Evolutionary conservation across 2,329 filamentous ascomycete genomes (phyloP).

Genomic region (Trichoderma sp.): DNA sequence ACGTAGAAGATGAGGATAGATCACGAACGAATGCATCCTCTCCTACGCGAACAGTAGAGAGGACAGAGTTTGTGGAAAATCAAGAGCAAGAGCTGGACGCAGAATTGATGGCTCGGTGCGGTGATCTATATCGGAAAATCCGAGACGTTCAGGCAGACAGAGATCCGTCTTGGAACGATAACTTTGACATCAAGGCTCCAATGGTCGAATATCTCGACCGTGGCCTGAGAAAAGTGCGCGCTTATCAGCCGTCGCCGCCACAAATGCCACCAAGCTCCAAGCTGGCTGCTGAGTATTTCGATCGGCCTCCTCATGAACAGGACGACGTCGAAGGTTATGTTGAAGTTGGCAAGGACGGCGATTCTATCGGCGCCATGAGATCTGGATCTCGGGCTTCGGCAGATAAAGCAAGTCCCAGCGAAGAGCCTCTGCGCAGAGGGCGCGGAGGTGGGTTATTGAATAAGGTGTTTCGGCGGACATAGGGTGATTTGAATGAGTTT

Average conservation of each 20-base stretch:
- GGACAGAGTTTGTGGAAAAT: constrained; percentile 46
- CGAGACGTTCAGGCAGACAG: constrained; percentile 41
- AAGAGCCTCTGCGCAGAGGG: constrained; percentile 33
- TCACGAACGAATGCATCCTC: constrained; percentile 45
- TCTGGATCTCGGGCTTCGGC: neutral
- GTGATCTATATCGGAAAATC: constrained; percentile 52
- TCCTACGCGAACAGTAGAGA: constrained; percentile 46
- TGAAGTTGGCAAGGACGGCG: constrained; percentile 38
- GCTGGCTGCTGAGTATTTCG: constrained; percentile 39
- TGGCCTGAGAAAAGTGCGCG: constrained; percentile 51
- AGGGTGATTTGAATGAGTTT: neutral
- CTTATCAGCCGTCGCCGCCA: constrained; percentile 31
- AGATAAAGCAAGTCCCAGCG: constrained; percentile 17
- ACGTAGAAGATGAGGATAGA: constrained; percentile 50
- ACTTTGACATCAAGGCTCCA: constrained; percentile 51
- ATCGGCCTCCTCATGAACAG: constrained; percentile 34
- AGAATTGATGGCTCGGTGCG: constrained; percentile 52
- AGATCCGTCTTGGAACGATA: constrained; percentile 38
- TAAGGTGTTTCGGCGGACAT: constrained; percentile 44
- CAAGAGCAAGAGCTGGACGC: constrained; percentile 55
- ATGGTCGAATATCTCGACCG: constrained; percentile 55
- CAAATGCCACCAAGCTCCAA: constrained; percentile 38
- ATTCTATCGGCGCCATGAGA: constrained; percentile 24
- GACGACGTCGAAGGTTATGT: constrained; percentile 44
- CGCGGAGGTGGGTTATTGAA: constrained; percentile 42